These are phyloP conservation scores for Rhodomyrtus psidioides DNA, from an alignment of 441 rosid genomes.

Conservation along the genomic window DNA sequence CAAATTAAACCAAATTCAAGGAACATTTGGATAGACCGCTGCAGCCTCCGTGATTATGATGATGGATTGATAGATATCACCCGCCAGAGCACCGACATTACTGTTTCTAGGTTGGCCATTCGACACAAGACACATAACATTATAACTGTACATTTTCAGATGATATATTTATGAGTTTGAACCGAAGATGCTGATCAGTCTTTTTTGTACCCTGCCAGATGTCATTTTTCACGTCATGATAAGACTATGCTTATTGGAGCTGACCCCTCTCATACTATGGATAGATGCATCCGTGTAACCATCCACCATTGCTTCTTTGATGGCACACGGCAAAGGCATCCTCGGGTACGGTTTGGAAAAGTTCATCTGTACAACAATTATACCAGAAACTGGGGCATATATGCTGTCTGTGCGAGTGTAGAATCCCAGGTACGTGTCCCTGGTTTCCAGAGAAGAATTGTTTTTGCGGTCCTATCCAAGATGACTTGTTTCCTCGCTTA, in stretches of 20 bases:
- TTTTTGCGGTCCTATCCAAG: neutral
- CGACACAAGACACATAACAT: neutral
- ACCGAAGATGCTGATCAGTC: neutral
- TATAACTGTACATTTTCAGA: neutral
- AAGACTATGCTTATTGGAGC: constrained; percentile 91
- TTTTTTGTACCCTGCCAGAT: constrained; percentile 25
- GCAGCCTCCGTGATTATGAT: constrained; percentile 74
- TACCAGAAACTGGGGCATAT: constrained; percentile 81
- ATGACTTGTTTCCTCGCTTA: neutral
- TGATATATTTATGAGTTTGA: neutral
- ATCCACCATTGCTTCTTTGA: constrained; percentile 95
- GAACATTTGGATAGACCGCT: constrained; percentile 86
- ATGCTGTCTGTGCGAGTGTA: constrained; percentile 95
- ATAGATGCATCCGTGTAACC: constrained; percentile 77
- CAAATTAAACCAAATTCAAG: constrained; percentile 84
- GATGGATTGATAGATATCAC: constrained; percentile 95
- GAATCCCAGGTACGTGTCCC: constrained; percentile 62
- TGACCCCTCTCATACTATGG: constrained; percentile 61
- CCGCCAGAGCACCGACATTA: constrained; percentile 80
- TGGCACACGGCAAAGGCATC: constrained; percentile 85
- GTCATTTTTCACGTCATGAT: constrained; percentile 71
- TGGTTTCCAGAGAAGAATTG: neutral
- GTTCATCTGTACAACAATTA: constrained; percentile 85
- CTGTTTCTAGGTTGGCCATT: constrained; percentile 63
- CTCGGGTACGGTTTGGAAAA: constrained; percentile 85